A percentile compares a stretch with the other conserved stretches of the same genome.
phyloP scores from a whole-genome alignment of 352 stramenopile genomes.

The Pythium chondricola region DNA sequence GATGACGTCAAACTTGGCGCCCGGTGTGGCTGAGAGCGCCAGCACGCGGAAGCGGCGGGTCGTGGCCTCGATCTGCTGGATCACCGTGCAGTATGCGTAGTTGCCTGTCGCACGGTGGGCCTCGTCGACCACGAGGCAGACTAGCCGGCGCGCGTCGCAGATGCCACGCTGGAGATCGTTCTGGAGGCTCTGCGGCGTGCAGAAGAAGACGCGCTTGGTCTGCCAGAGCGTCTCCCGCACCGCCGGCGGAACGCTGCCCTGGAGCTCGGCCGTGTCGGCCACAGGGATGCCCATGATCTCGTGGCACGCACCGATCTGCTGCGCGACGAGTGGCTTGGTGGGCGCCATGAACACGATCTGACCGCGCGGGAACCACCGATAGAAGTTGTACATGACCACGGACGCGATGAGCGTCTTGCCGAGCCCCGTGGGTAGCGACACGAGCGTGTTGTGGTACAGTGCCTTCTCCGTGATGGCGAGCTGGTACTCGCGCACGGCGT shows the following conservation, averaged over 20 bases:
- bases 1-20: conserved; percentile 92
- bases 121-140: conserved; percentile 98
- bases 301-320: conserved; percentile 97
- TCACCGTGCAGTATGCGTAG: conserved; percentile 95
- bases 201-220: conserved; percentile 96
- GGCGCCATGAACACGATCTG: conserved; percentile 98
- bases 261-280: conserved; percentile 72
- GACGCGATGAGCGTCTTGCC: conserved; percentile 99
- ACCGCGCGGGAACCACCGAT: conserved; percentile 94
- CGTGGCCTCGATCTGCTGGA: conserved; percentile 55
- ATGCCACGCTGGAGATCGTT: conserved; percentile 92
- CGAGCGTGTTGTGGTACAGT: conserved; percentile 97
- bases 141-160: conserved; percentile 77
- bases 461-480: conserved; percentile 89
- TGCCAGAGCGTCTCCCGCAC: conserved; percentile 86
- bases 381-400: conserved; percentile 99
- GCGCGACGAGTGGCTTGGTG: conserved; percentile 96
- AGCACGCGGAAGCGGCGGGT: conserved; percentile 88
- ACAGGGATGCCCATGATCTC: conserved; percentile 93
- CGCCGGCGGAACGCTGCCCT: conserved; percentile 69
- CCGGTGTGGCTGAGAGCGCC: conserved; percentile 96
- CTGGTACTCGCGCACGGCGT: conserved; percentile 93
- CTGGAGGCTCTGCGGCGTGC: conserved; percentile 96
- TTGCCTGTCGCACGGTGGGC: conserved; percentile 95
- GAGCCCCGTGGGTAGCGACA: conserved; percentile 97